Evolutionary conservation across 2,329 filamentous ascomycete genomes (phyloP).

Genomic region (Colletotrichum orchidophilum): DNA sequence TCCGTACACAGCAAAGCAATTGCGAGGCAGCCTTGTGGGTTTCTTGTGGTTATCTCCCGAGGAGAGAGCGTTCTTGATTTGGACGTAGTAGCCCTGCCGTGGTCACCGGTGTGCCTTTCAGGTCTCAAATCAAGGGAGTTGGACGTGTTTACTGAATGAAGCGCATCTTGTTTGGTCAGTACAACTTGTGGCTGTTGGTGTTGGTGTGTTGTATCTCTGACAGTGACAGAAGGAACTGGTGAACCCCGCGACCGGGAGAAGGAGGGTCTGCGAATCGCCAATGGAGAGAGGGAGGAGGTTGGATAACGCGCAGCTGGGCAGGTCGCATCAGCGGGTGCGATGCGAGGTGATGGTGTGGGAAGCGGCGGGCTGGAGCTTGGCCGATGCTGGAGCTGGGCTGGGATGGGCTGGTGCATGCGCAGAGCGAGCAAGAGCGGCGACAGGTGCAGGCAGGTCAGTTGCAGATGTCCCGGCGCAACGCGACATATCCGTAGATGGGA

Average conservation of each 20-base stretch:
- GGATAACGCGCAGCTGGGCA: conserved; percentile 16
- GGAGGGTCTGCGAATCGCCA: not conserved
- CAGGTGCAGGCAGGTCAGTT: conserved; percentile 3
- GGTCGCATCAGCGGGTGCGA: conserved; percentile 23
- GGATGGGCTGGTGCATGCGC: conserved; percentile 19
- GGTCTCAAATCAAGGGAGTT: too few species aligned
- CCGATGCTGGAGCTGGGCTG: not conserved
- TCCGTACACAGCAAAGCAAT: not conserved
- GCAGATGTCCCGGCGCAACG: conserved; percentile 27
- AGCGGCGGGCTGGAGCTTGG: conserved; percentile 11
- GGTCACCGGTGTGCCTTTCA: not conserved
- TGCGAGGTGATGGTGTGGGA: conserved; percentile 11
- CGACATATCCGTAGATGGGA: conserved; percentile 14
- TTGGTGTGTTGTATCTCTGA: not conserved
- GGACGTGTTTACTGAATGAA: not conserved
- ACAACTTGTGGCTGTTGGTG: not conserved
- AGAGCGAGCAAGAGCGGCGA: not conserved
- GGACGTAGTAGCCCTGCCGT: not conserved
- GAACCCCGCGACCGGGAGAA: not conserved
- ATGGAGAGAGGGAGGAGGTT: conserved; percentile 8
- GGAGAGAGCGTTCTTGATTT: not conserved
- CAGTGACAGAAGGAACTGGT: not conserved
- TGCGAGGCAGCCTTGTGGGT: not conserved
- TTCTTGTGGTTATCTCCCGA: not conserved
- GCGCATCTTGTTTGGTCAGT: not conserved